Base-by-base conservation (phyloP, 2,329 filamentous ascomycete genomes). In the Pseudogymnoascus sp. region DNA sequence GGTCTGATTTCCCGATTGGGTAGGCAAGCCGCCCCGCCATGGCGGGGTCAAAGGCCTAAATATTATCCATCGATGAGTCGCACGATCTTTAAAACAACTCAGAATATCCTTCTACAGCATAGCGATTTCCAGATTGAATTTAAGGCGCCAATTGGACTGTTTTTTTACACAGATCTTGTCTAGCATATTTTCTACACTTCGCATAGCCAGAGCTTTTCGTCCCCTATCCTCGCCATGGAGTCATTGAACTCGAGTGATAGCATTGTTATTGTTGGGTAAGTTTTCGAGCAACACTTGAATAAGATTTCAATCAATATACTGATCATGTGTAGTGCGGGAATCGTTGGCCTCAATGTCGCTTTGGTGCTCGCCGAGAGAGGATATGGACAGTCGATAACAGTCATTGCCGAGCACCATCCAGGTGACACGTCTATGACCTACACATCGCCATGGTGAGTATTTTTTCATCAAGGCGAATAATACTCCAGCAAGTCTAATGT, bases 361-460 rank as follows among this genome's bases (percentile, higher is more conserved):
- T 68, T 76, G 10, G 73, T 75, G 5, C 73, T 78, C 23, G 68
- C 71, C 1, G 67, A 74, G 59, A 70, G 71, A 31, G 77, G 77
- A 42, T 70, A 73, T 26, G 73, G 72, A 0, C 68, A 64, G 1
- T 65, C 66, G 5, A 71, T 74, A n/a, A 79, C 76, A 4, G 69
- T 79, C 9, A 65, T 78, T 6, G 77, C 76, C 11, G 75, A 78
- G 62, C 70, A 78, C 62, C 69, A 78, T 1, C 77, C 77, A 0
- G 77, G 77, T 5, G 77, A 79, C 62, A 76, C 74, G 0, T 70
- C 72, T 0, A 65, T 71, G 1, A 67, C 70, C 19, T 79, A 79
- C 65, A 78, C 77, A 2, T 79, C 77, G 2, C 77, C 77, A 62
- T 78, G 77, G 77, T 40, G n/a, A 42, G 21, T 2, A 2, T 40